Conservation (phyloP, 495 filamentous ascomycete species). For the Lineolata rhizophorae region DNA sequence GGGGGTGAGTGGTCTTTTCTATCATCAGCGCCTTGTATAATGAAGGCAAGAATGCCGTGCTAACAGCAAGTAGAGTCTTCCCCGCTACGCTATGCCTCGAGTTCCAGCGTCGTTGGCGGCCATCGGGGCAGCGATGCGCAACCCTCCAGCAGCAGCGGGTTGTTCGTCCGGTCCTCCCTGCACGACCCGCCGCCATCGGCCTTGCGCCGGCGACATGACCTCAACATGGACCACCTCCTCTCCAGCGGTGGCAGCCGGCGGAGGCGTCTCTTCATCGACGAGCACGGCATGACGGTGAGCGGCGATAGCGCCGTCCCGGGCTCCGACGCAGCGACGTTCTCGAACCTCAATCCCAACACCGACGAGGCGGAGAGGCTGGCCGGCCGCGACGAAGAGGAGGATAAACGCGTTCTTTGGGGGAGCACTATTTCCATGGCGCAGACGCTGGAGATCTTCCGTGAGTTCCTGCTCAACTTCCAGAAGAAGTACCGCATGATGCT, state of each 20-base stretch:
- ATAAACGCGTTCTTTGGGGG: constrained; percentile 87
- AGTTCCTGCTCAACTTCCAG: constrained; percentile 75
- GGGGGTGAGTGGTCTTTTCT: constrained; percentile 56
- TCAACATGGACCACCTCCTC: constrained; percentile 55
- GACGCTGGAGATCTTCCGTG: constrained; percentile 65
- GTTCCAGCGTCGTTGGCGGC: constrained; percentile 60
- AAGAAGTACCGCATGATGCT: constrained; percentile 82
- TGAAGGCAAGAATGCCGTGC: neutral
- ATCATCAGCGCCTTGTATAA: neutral
- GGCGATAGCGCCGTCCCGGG: constrained; percentile 21
- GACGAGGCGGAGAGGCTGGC: constrained; percentile 80
- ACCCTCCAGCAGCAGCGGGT: constrained; percentile 64
- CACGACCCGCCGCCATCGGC: constrained; percentile 27
- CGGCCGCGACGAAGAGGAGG: constrained; percentile 43
- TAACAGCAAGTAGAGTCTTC: constrained; percentile 45
- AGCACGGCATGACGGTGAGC: constrained; percentile 46
- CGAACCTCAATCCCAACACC: constrained; percentile 67
- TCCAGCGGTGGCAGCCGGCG: constrained; percentile 34
- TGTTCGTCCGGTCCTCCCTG: constrained; percentile 56
- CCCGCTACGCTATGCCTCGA: constrained; percentile 70
- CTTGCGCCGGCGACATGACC: constrained; percentile 46
- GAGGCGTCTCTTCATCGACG: constrained; percentile 59
- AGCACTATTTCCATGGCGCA: constrained; percentile 90
- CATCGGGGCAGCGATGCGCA: constrained; percentile 6
- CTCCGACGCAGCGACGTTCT: constrained; percentile 69